Evolutionary conservation across 2,329 filamentous ascomycete species (phyloP).

Genomic region (Aspergillus unguis): DNA sequence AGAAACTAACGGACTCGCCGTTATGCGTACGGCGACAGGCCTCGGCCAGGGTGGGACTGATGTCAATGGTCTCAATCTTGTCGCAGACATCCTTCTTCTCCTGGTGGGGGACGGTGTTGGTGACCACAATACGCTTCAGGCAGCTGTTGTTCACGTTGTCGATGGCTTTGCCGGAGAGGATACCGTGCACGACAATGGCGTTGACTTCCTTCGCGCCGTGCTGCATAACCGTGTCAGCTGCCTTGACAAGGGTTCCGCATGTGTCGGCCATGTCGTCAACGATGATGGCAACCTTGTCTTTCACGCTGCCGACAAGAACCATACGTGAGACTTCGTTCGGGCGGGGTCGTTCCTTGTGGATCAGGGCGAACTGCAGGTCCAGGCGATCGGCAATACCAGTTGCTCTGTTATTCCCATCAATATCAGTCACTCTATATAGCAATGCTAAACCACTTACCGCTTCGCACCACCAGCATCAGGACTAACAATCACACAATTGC

Average conservation of each 20-base stretch:
- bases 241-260: constrained; percentile 83
- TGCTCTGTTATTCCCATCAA: constrained; percentile 50
- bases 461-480: constrained; percentile 95
- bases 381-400: constrained; percentile 91
- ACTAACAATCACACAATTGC: constrained; percentile 88
- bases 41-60: constrained; percentile 68
- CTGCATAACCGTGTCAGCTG: constrained; percentile 80
- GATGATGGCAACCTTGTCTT: constrained; percentile 87
- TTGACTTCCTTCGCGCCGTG: constrained; percentile 85
- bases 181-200: constrained; percentile 93
- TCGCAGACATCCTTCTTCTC: constrained; percentile 76
- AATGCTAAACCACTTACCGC: constrained; percentile 50
- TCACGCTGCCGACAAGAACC: constrained; percentile 93
- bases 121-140: constrained; percentile 77
- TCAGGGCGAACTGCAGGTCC: constrained; percentile 86
- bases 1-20: constrained; percentile 51
- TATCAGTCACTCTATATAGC: background rate
- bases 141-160: constrained; percentile 77
- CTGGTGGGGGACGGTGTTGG: constrained; percentile 79
- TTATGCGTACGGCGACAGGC: constrained; percentile 51
- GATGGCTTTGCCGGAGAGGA: constrained; percentile 82
- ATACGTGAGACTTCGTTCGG: constrained; percentile 88
- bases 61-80: constrained; percentile 85
- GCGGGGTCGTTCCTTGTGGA: constrained; percentile 93
- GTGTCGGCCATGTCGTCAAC: constrained; percentile 99